Evolutionary conservation across 768 basidiomycete species (phyloP).

Genomic region (Boletus speciosus): DNA sequence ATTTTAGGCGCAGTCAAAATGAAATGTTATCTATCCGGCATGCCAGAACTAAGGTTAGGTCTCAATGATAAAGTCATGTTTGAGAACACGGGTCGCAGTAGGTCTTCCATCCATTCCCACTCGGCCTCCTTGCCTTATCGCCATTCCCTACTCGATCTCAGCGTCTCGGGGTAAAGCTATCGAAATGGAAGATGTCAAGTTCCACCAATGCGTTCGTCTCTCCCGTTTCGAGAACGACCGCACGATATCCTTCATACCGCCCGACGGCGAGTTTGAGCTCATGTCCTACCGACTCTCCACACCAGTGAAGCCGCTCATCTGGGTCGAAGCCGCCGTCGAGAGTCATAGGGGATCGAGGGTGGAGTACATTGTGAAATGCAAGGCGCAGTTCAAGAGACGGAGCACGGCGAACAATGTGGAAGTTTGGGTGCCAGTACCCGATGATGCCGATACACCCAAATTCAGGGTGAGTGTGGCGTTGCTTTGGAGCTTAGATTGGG

Average conservation of each 20-base stretch:
- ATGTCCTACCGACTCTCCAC: constrained; percentile 98
- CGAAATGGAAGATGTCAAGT: constrained; percentile 99
- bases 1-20: constrained; percentile 99
- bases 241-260: constrained; percentile 98
- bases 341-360: constrained; percentile 90
- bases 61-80: constrained; percentile 99
- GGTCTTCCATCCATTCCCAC: constrained; percentile 28
- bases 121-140: neutral
- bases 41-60: constrained; percentile 94
- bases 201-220: constrained; percentile 98
- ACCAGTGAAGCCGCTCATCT: constrained; percentile 94
- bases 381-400: constrained; percentile 95
- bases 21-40: constrained; percentile 99
- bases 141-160: neutral
- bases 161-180: constrained; percentile 87
- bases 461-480: constrained; percentile 63
- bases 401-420: constrained; percentile 99
- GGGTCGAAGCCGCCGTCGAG: constrained; percentile 93
- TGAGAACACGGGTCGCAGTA: constrained; percentile 92
- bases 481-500: neutral
- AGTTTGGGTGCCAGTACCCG: constrained; percentile 97
- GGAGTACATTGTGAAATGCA: constrained; percentile 94
- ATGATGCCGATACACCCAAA: constrained; percentile 96
- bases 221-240: constrained; percentile 98
- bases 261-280: constrained; percentile 97